phyloP scores from a whole-genome alignment of 768 basidiomycete genomes.

The Tylopilus felleus region DNA sequence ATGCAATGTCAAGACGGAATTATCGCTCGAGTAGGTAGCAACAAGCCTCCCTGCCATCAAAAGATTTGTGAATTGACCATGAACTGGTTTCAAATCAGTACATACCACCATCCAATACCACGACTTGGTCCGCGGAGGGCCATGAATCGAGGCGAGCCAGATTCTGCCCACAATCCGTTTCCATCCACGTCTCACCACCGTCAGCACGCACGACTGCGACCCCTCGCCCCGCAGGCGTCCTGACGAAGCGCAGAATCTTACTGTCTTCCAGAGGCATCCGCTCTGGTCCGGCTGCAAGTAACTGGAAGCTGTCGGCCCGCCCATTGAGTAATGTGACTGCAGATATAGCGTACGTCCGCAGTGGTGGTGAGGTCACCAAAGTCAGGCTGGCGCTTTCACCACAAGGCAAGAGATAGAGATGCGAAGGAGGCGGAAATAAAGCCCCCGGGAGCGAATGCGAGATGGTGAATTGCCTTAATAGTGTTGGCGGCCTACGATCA shows the following conservation, averaged over 20 bases:
- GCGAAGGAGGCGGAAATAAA: constrained; percentile 45
- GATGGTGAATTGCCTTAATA: constrained; percentile 71
- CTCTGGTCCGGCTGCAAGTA: constrained; percentile 40
- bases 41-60: constrained; percentile 45
- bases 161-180: constrained; percentile 44
- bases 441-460: constrained; percentile 56
- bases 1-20: constrained; percentile 50
- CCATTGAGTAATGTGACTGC: constrained; percentile 61
- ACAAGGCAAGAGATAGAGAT: constrained; percentile 54
- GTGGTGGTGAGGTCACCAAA: constrained; percentile 64
- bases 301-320: constrained; percentile 48
- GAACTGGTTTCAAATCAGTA: background rate
- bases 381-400: constrained; percentile 43
- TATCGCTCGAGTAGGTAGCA: constrained; percentile 55
- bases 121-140: constrained; percentile 58
- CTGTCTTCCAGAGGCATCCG: constrained; percentile 46
- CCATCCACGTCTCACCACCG: constrained; percentile 65
- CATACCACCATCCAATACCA: constrained; percentile 67
- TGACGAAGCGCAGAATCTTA: constrained; percentile 58
- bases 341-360: constrained; percentile 58
- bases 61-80: constrained; percentile 8
- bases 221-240: constrained; percentile 77
- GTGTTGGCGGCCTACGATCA: constrained; percentile 82
- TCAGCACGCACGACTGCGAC: constrained; percentile 60
- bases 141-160: constrained; percentile 51